These are phyloP conservation scores for Sclerotinia nivalis DNA, from an alignment of 2,329 filamentous ascomycete genomes.

Conservation along the genomic window DNA sequence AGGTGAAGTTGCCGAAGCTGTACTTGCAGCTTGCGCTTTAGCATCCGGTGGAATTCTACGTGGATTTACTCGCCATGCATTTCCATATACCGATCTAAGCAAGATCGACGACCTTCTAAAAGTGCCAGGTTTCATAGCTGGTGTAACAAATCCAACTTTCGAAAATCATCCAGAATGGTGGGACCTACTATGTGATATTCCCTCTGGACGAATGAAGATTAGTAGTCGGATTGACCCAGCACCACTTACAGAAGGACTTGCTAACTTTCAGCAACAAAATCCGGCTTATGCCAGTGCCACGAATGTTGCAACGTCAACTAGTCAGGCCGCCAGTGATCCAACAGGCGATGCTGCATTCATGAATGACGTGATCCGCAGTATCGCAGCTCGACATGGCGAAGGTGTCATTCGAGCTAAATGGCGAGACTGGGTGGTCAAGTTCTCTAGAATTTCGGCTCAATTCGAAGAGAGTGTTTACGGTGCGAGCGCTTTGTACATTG, in stretches of 20 bases:
- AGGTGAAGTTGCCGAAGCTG: slow-evolving; percentile 95
- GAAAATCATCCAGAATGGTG: slow-evolving; percentile 96
- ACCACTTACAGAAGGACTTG: slow-evolving; percentile 77
- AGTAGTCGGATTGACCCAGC: slow-evolving; percentile 83
- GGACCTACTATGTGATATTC: slow-evolving; percentile 93
- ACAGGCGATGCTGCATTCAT: slow-evolving; percentile 91
- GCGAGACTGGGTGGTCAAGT: slow-evolving; percentile 91
- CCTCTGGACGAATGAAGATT: slow-evolving; percentile 91
- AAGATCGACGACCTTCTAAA: slow-evolving; percentile 96
- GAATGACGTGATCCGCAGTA: slow-evolving; percentile 78
- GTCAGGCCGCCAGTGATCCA: slow-evolving; percentile 55
- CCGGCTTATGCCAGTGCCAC: slow-evolving; percentile 55
- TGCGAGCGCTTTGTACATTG: slow-evolving; percentile 84
- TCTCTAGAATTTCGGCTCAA: slow-evolving; percentile 86
- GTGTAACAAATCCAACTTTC: slow-evolving; percentile 96
- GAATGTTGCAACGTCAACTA: slow-evolving; percentile 42
- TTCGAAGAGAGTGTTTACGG: slow-evolving; percentile 97
- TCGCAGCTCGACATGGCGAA: slow-evolving; percentile 83
- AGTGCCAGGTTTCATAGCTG: slow-evolving; percentile 95
- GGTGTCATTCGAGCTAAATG: slow-evolving; percentile 89
- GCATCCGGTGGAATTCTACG: slow-evolving; percentile 89
- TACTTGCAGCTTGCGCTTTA: slow-evolving; percentile 91
- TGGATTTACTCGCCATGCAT: slow-evolving; percentile 93
- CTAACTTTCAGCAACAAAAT: slow-evolving; percentile 85
- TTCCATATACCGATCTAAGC: slow-evolving; percentile 95